phyloP scores from a whole-genome alignment of 345 rosid genomes.

The Kandelia obovata region DNA sequence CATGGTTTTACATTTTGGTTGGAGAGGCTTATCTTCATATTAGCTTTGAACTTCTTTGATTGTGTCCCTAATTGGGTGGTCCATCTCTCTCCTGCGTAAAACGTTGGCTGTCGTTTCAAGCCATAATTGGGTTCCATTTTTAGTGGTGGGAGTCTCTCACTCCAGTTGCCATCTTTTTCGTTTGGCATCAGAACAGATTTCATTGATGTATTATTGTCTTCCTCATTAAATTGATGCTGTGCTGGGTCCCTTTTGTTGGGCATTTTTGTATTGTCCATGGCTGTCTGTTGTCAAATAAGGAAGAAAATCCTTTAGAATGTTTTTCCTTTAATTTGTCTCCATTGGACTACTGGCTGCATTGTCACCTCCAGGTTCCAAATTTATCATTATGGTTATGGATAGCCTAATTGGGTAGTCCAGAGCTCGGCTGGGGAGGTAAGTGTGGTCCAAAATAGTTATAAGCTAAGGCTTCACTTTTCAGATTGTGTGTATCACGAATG shows the following conservation, averaged over 20 bases:
- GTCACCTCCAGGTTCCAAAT: background rate
- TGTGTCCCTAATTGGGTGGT: background rate
- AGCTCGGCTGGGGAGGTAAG: background rate
- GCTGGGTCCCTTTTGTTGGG: constrained; percentile 12
- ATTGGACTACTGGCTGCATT: background rate
- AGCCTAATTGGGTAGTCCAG: background rate
- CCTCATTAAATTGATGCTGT: constrained; percentile 7
- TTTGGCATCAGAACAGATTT: constrained; percentile 8
- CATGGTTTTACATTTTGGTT: constrained; percentile 1
- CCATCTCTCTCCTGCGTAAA: background rate
- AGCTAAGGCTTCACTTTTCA: background rate
- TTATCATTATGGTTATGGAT: background rate
- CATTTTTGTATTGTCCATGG: background rate
- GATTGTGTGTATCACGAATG: no score
- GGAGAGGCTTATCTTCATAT: background rate
- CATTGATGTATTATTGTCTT: constrained; percentile 1
- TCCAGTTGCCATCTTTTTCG: background rate
- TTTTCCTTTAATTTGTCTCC: background rate
- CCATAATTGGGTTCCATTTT: constrained; percentile 6
- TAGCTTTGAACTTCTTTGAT: background rate
- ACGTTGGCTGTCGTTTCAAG: constrained; percentile 8
- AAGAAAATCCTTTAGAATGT: background rate
- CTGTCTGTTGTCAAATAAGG: background rate
- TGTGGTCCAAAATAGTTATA: background rate
- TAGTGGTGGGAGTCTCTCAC: background rate